Evolutionary conservation across 495 filamentous ascomycete species (phyloP).

Genomic region (Daldinia concentrica): DNA sequence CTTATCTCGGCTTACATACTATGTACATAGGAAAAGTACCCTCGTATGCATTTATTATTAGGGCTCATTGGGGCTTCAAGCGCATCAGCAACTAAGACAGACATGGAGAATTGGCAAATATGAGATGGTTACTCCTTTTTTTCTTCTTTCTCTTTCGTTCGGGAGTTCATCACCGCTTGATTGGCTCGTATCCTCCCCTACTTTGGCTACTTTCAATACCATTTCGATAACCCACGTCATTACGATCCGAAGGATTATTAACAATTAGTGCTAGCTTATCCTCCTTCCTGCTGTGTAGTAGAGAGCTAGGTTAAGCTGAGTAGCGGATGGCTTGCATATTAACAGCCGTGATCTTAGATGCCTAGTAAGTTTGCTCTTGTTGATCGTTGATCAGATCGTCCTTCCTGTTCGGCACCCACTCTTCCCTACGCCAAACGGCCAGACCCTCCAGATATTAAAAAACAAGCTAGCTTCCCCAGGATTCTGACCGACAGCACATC

Average conservation of each 20-base stretch:
- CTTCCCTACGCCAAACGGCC: constrained; percentile 6
- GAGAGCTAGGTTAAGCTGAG: neutral
- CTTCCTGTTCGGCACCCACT: constrained; percentile 18
- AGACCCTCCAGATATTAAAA: neutral
- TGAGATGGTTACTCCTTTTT: constrained; percentile 18
- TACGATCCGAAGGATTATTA: constrained; percentile 30
- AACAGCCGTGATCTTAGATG: constrained; percentile 31
- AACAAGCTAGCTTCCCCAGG: constrained; percentile 8
- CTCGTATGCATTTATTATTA: constrained; percentile 23
- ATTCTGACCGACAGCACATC: constrained; percentile 20
- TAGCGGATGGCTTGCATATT: constrained; percentile 18
- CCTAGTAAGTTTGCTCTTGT: constrained; percentile 10
- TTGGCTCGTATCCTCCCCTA: constrained; percentile 28
- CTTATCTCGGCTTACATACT: constrained; percentile 16
- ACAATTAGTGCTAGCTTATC: constrained; percentile 9
- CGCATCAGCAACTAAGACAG: constrained; percentile 30
- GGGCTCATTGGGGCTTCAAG: constrained; percentile 21
- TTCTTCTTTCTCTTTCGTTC: constrained; percentile 14
- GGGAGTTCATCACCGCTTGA: constrained; percentile 16
- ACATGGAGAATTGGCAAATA: constrained; percentile 10
- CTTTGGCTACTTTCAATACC: constrained; percentile 6
- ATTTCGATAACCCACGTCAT: constrained; percentile 36
- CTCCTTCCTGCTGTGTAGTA: constrained; percentile 13
- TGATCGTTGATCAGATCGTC: constrained; percentile 41
- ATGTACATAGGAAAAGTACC: constrained; percentile 16